Evolutionary conservation across 345 rosid species (phyloP), one percentile per base, ranked within the genome.

Genomic region (Noccaea caerulescens): DNA sequence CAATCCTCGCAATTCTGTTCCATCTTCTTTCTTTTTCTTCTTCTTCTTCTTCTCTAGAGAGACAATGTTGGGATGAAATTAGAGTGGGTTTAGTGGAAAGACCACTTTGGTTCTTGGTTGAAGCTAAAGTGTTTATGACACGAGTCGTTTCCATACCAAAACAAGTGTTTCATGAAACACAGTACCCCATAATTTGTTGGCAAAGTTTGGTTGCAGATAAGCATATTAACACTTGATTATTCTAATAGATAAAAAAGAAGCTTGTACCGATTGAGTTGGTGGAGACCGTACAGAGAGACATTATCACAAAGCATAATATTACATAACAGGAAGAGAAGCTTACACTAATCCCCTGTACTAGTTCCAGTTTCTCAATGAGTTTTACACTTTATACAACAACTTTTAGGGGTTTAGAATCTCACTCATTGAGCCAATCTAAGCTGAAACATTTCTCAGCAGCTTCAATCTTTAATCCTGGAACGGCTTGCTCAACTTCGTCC

Each of bases 361-460:
- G 3, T 51, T 65, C 8, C 36, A 65, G 36, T 49, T 64, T 4
- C 58, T 33, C 56, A 18, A 5, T 6, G 44, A 51, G 27, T 46
- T 45, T 45, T 68, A 69, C 39, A 46, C 7, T 46, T 47, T 47
- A 23, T 39, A 38, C 58, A 61, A 13, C 66, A 37, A 6, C 27
- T 25, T 51, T 51, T 1, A 41, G 10, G 34, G 46, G 69, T 49
- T 32, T 30, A 41, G 4, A 2, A 49, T 16, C 27, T 73, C 30
- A 91, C 49, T 84, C 92, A 14, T 83, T 61, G 7, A 92, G 93
- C 95, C 97, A 92, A 58, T 85, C 93, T 45, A 92, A 58, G 58
- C 66, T 78, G 73, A 69, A 92, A 62, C 81, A 72, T 69, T 76
- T 83, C 61, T 88, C 96, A 9, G 80, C 89, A 56, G 89, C 91